Base-by-base conservation (phyloP, 345 rosid species). In the Bretschneidera sinensis region DNA sequence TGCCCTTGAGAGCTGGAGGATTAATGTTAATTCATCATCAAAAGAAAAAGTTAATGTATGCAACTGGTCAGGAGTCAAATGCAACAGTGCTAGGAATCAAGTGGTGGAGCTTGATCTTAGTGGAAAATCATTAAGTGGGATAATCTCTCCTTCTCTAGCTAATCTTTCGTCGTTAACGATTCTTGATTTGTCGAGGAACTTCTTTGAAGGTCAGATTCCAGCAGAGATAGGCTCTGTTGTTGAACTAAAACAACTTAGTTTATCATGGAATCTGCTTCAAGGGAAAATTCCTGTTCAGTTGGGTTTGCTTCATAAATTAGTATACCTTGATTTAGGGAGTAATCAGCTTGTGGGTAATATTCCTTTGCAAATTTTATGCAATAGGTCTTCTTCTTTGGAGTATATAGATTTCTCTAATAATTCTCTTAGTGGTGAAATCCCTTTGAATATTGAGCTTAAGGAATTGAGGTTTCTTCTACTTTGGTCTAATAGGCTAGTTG, bases 371-470 rank as follows among this genome's bases (percentile, higher is more conserved):
- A 73, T 92, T 62, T 84, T 92, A 55, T 83, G 97, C 78, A 84
- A 84, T 43, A 77, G 77, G 2, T 71, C 88, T 21, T 69, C 78
- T 43, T 77, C 83, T 57, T 62, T 89, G 17, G 72, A 85, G 33
- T 87, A 89, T 34, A 51, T 85, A 19, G 98, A 92, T 60, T 76
- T 92, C 21, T 89, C 98, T 17, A 87, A 92, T 76, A 92, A 92
- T 56, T 74, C 91, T 53, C 57, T 92, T 45, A 73, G 70, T 3
- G 97, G 96, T 2, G 60, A 70, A 64, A 82, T 89, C 24, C 96
- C 91, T 28, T 25, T 80, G 34, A 67, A 64, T 56, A 77, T 68
- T 34, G 83, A 68, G 43, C 85, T 87, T 20, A 49, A 14, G 50
- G 73, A 79, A 17, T 64, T 92, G 59, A 81, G 74, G 64, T 89